Conservation (phyloP, 2,329 filamentous ascomycete species). For the Hypoxylon sp. region DNA sequence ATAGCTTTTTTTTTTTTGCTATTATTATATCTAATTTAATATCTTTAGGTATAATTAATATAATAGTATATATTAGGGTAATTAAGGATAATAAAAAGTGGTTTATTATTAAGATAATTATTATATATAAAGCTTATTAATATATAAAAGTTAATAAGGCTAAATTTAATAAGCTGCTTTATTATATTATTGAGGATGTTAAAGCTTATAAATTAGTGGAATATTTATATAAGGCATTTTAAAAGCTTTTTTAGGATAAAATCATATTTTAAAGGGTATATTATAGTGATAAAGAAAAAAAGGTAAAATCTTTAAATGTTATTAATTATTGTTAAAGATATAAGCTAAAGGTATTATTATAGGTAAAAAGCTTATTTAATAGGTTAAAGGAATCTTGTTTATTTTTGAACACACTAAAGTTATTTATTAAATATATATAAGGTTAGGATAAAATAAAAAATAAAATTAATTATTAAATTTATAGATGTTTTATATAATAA, state of each 20-base stretch:
- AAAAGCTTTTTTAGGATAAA: background rate
- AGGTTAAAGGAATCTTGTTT: background rate
- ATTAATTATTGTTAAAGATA: background rate
- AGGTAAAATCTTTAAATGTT: background rate
- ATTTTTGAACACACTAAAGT: background rate
- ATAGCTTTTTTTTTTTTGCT: background rate
- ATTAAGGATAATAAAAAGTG: background rate
- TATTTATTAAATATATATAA: background rate
- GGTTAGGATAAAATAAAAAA: background rate
- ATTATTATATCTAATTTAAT: background rate
- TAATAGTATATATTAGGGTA: too few relatives aligned
- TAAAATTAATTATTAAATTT: constrained; percentile 2
- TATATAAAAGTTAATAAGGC: background rate
- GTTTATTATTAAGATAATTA: background rate
- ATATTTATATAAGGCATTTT: background rate
- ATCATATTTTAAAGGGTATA: background rate
- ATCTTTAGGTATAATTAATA: background rate
- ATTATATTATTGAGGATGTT: background rate
- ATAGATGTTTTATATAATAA: too few relatives aligned
- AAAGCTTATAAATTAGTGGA: background rate
- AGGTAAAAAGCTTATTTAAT: background rate
- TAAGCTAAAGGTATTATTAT: background rate
- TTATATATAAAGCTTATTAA: background rate
- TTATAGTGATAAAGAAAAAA: background rate
- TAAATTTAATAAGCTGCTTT: background rate